Base-by-base conservation (phyloP, 306 rosid species). In the Ormosia semicastrata region DNA sequence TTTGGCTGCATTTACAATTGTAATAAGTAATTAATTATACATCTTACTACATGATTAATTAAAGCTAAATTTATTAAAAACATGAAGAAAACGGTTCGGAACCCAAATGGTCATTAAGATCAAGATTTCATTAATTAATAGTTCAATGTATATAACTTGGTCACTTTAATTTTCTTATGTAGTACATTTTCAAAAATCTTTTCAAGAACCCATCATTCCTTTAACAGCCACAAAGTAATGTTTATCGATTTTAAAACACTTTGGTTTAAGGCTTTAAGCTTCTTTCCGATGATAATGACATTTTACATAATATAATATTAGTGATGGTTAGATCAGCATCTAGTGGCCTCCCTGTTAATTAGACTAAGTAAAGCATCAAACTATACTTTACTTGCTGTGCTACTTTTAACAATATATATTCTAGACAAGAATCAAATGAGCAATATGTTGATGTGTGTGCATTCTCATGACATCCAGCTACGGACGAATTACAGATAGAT, bases 291-390 rank as follows among this genome's bases (percentile, higher is more conserved):
- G 80, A 81, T 65, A 56, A 44, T 82, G 81, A 74, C 81, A 54
- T 66, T 74, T 81, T 17, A 54, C 24, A 30, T 33, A 74, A 75
- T 73, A 54, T 66, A 74, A 66, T 74, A 82, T 79, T 79, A 44
- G 63, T 69, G 29, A 30, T 41, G 83, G 50, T 80, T 71, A 17
- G 64, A 71, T 62, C 64, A 80, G 78, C 84, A 80, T 80, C 78
- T 71, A 80, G 66, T 59, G 77, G 15, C 15, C 46, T 46, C 52
- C 14, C 52, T 41, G 33, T 71, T 59, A 67, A 70, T 69, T 71
- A 64, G 12, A 60, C 64, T 44, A 72, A 73, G 67, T 57, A 73
- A 78, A 66, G 81, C 84, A 66, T 73, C 76, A n/a, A 66, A 39
- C 57, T 37, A 72, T 40, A 73, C 70, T 73, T 73, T 77, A 15